A percentile compares a stretch with the other conserved stretches of the same genome.
Conservation (phyloP, 768 basidiomycete species). For the Strobilomyces dryophilus region DNA sequence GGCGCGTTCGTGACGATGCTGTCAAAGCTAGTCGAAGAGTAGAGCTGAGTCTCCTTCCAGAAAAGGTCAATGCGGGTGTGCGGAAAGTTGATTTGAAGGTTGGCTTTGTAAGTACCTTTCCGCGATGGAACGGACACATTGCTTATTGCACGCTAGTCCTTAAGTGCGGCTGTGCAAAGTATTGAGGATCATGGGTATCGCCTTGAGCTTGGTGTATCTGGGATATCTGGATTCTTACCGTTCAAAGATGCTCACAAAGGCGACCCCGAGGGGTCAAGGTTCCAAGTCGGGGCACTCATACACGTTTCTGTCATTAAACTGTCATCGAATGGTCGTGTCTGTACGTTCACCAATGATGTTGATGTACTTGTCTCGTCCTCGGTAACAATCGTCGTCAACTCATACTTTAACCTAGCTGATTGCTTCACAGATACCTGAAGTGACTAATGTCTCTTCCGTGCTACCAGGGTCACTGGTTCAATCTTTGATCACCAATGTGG, state of each 20-base stretch:
- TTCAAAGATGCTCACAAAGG: constrained; percentile 63
- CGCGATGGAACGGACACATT: not conserved
- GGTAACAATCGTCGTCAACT: constrained; percentile 38
- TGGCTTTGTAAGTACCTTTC: constrained; percentile 61
- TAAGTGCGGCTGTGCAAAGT: constrained; percentile 75
- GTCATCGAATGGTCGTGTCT: constrained; percentile 75
- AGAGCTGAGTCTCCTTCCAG: constrained; percentile 81
- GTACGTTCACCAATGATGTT: constrained; percentile 59
- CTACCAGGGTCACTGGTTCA: constrained; percentile 85
- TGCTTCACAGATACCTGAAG: constrained; percentile 59
- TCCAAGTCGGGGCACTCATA: constrained; percentile 66
- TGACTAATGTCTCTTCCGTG: constrained; percentile 72
- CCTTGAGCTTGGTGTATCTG: constrained; percentile 76
- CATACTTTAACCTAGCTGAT: constrained; percentile 2
- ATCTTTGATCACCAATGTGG: constrained; percentile 72
- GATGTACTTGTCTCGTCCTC: constrained; percentile 45
- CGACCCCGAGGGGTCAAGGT: constrained; percentile 25
- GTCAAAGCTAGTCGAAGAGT: constrained; percentile 70
- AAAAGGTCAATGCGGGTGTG: constrained; percentile 79
- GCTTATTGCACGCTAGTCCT: constrained; percentile 42
- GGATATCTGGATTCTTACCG: constrained; percentile 79
- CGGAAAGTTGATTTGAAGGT: constrained; percentile 69
- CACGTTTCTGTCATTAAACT: constrained; percentile 63
- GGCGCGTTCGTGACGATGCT: constrained; percentile 63
- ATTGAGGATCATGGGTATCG: constrained; percentile 95